phyloP scores from a whole-genome alignment of 2,329 filamentous ascomycete species.

The Bipolaris gigantea region DNA sequence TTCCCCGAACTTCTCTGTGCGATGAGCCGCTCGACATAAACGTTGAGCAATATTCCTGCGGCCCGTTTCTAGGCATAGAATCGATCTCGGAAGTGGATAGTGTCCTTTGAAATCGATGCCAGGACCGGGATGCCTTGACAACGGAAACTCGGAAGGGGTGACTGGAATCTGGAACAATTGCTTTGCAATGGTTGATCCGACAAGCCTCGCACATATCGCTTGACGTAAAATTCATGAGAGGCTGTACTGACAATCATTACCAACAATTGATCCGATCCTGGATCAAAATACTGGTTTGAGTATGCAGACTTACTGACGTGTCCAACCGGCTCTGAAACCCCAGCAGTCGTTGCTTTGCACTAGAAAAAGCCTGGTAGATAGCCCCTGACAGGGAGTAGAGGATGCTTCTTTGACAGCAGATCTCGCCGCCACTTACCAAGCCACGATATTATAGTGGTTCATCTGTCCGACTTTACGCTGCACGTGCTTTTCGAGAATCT shows the following conservation, averaged over 20 bases:
- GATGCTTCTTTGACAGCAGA: not conserved
- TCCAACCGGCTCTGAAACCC: not conserved
- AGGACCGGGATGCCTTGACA: not conserved
- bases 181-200: not conserved
- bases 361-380: not conserved
- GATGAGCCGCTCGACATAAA: not conserved
- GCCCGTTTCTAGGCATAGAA: not conserved
- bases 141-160: not conserved
- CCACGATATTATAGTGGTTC: not conserved
- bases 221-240: not conserved
- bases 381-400: not conserved
- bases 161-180: conserved; percentile 2
- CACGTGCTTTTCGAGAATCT: not conserved
- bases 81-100: conserved; percentile 1
- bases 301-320: not conserved
- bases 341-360: not conserved
- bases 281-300: not conserved
- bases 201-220: not conserved
- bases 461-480: not conserved
- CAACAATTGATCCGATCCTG: not conserved
- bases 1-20: not conserved
- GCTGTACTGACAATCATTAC: not conserved
- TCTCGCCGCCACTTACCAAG: not conserved
- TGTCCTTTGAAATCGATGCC: not conserved
- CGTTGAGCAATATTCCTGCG: conserved; percentile 3